These are phyloP conservation scores for Pulveroboletus frians DNA, from an alignment of 768 basidiomycete genomes.

Conservation along the genomic window DNA sequence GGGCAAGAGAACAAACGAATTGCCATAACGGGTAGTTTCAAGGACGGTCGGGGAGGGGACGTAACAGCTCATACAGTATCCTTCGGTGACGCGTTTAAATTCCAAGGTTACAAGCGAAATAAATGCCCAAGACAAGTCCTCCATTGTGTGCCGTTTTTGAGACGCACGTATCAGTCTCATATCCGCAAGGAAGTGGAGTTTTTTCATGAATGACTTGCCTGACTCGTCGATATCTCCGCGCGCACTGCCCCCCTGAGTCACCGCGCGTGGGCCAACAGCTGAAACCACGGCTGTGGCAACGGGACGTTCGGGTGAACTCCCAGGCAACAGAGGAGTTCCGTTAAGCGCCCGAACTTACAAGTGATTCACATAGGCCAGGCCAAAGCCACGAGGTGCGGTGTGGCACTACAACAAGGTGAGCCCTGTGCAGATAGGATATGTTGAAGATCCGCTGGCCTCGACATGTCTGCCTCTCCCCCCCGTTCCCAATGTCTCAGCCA, in stretches of 20 bases:
- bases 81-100: constrained; percentile 31
- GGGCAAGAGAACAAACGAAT: constrained; percentile 34
- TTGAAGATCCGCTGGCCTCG: constrained; percentile 11
- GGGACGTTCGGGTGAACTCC: constrained; percentile 13
- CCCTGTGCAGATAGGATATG: constrained; percentile 11
- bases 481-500: constrained; percentile 16
- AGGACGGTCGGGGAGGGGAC: constrained; percentile 29
- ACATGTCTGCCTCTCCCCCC: not conserved
- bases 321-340: constrained; percentile 8
- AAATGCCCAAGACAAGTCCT: constrained; percentile 15
- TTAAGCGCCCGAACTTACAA: constrained; percentile 9
- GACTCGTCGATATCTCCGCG: constrained; percentile 12
- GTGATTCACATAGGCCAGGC: constrained; percentile 4
- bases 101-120: constrained; percentile 28
- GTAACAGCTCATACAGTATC: constrained; percentile 24
- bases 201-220: constrained; percentile 15
- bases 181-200: constrained; percentile 16
- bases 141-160: constrained; percentile 15
- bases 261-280: constrained; percentile 7
- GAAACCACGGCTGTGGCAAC: constrained; percentile 23
- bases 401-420: constrained; percentile 11
- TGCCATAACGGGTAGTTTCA: constrained; percentile 34
- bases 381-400: constrained; percentile 13
- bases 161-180: constrained; percentile 18
- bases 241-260: constrained; percentile 10